A percentile compares a stretch with the other conserved stretches of the same genome.
Conservation (phyloP, 2,329 filamentous ascomycete genomes). For the Xylariomycetidae sp. region DNA sequence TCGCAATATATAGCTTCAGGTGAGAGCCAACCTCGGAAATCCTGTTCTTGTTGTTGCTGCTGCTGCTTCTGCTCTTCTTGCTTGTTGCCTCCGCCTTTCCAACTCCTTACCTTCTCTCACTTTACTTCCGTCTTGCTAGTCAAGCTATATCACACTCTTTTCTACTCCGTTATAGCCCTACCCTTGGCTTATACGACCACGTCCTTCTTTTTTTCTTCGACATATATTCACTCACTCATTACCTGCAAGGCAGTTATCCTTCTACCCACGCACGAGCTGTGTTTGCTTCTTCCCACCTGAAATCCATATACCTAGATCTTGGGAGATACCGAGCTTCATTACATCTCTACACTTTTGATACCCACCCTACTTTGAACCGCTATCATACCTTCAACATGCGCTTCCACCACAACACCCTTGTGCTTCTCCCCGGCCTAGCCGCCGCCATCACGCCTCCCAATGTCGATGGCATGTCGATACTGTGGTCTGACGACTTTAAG, state of each 20-base stretch:
- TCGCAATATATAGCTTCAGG: background rate
- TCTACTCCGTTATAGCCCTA: background rate
- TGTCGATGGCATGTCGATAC: constrained; percentile 20
- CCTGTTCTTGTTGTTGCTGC: background rate
- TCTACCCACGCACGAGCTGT: too few species aligned
- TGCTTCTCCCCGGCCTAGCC: constrained; percentile 22
- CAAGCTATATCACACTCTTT: background rate
- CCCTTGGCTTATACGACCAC: background rate
- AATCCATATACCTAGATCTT: too few species aligned
- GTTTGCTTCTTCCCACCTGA: background rate
- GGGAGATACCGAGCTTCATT: too few species aligned
- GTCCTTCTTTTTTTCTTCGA: background rate
- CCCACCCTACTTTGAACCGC: constrained; percentile 3
- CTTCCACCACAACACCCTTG: constrained; percentile 21
- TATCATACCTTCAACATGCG: constrained; percentile 20
- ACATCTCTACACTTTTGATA: constrained; percentile 2
- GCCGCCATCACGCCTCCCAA: constrained; percentile 23
- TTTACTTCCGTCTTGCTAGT: background rate
- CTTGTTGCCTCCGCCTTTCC: background rate
- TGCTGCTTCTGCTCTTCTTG: background rate
- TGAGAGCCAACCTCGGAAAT: background rate
- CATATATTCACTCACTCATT: background rate
- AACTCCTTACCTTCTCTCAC: background rate
- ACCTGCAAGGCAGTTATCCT: background rate
- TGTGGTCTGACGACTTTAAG: constrained; percentile 24